Evolutionary conservation across 371 early-diverging fungal genomes (phyloP), one percentile per base, ranked within the genome.

Genomic region (Batkoa obscura): DNA sequence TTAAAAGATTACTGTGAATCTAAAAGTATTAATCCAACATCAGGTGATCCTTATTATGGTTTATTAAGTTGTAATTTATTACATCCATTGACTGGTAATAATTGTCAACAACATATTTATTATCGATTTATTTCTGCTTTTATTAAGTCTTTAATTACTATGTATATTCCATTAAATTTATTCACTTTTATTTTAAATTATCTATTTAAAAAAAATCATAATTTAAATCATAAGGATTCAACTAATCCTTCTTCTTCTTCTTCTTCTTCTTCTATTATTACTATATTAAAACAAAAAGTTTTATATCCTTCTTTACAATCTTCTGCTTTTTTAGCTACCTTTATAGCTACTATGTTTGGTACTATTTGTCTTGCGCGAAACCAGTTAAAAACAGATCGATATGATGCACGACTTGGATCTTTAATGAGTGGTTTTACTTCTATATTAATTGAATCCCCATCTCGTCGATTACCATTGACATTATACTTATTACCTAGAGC

Each of bases 21-120:
- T 23, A n/a, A 23, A 23, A 32, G 48, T 10, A 15, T 47, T 47
- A 47, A 47, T 47, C 48, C 48, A 23, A 15, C 15, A 15, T 32
- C 31, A 10, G 48, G 48, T 9, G 48, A 47, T 30, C 48, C 48
- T 47, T 47, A 47, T 47, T 47, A 47, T 47, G 48, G 48, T 23
- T 15, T 47, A 15, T 32, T 32, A 9, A 23, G 23, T 6, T 47
- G 48, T 47, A 15, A 32, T n/a, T 9, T n/a, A 15, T n/a, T 47
- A 10, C 48, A 47, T 47, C 30, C 15, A 15, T 32, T 47, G 10
- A 32, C 15, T 32, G 48, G 48, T 15, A 32, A 47, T 30, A 47
- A n/a, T n/a, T 47, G 48, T n/a, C 9, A 9, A 9, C 48, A 47
- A 47, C 23, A 15, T 9, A 32, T 9, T 32, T 15, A 8, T 47